Evolutionary conservation across 1,284 basidiomycete genomes (phyloP), one percentile per base, ranked within the genome.

Genomic region (Termitomyces sp.): DNA sequence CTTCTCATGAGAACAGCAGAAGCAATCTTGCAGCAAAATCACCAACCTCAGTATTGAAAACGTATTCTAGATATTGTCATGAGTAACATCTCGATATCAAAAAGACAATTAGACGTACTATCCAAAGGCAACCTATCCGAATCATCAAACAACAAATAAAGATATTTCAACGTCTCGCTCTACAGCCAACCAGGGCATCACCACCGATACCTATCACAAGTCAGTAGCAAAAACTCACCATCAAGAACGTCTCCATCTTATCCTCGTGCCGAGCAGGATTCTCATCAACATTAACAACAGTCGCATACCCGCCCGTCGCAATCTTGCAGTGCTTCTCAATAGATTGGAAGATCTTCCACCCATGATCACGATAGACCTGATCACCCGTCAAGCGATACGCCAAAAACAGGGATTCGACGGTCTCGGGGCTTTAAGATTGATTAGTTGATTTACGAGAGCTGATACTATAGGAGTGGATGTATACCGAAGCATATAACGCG

Each of bases 241-340:
- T 77, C 72, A 92, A 83, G 75, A 96, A 97, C 15, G 95, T 96
- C 74, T 98, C 95, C 92, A 97, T 97, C 68, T 90, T 88, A 71
- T 98, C 92, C 57, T 92, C 84, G 56, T 82, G 76, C 62, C 73
- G 72, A 2, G 80, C 83, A 0, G 88, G 84, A 2, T 84, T 69
- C 57, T 81, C 76, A 65, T 93, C 88, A 13, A 98, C 95, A 68
- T 97, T 92, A 53, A 88, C 71, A 44, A 98, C 80, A 42, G 85
- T 84, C 13, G 91, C 90, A 65, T 91, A 98, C 2, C 94, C 95
- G 8, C 94, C 95, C 0, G 71, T 75, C 26, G 77, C 70, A 15
- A 96, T 73, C 48, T 77, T 77, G 68, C 92, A 94, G 67, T 95
- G 83, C 66, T 84, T 84, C 64, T 94, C 82, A 61, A 98, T 97